Conservation (phyloP, 345 rosid genomes). For the Rhizophora mangle region DNA sequence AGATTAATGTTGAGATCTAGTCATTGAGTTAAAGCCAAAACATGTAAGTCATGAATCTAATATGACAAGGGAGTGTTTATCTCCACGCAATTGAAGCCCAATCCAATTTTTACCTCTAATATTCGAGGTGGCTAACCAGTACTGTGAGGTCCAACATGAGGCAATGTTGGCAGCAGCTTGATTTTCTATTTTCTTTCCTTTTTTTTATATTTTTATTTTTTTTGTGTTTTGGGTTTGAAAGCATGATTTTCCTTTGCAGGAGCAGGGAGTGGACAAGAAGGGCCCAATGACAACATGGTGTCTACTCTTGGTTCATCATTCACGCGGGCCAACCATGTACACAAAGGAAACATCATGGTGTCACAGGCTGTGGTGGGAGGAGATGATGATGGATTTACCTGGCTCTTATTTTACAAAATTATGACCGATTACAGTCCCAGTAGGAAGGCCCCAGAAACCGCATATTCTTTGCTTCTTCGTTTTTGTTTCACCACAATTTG, state of each 20-base stretch:
- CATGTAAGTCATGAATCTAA: too few species aligned
- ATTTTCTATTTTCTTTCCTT: slow-evolving; percentile 16
- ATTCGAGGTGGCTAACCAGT: neutral
- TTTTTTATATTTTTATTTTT: neutral
- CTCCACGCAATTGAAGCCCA: too few species aligned
- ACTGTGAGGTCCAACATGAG: neutral
- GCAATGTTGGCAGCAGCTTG: slow-evolving; percentile 32
- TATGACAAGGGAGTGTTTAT: too few species aligned
- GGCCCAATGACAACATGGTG: neutral
- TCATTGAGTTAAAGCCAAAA: too few species aligned
- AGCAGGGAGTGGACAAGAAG: neutral
- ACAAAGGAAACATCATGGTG: too few species aligned
- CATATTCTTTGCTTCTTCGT: neutral
- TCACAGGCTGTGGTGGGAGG: neutral
- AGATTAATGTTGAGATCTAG: too few species aligned
- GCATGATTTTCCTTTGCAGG: slow-evolving; percentile 12
- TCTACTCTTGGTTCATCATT: too few species aligned
- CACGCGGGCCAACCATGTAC: too few species aligned
- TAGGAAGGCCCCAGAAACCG: neutral
- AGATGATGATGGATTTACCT: slow-evolving; percentile 19
- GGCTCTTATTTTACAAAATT: slow-evolving; percentile 13
- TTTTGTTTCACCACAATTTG: neutral
- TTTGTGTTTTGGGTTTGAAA: neutral
- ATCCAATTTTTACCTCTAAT: neutral
- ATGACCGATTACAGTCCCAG: neutral